Percentiles rank a stretch among this genome's conserved stretches.
Evolutionary conservation across 2,329 filamentous ascomycete species (phyloP).

Genomic region (Geosmithia flava): DNA sequence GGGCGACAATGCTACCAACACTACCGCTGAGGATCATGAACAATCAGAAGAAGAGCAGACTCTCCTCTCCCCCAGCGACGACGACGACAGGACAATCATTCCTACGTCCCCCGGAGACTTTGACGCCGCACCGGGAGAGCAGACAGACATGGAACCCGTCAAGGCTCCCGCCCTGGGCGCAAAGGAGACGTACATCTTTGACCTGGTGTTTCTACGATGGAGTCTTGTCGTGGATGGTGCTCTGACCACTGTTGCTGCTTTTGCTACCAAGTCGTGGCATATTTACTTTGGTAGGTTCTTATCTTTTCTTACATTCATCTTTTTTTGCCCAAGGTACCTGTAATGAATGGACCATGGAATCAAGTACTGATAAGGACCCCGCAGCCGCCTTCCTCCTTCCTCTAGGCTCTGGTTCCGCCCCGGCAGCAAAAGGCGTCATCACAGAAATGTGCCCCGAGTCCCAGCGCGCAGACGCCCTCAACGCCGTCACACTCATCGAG

Average conservation of each 20-base stretch:
- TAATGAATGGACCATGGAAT: not conserved
- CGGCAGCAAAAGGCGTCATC: slow-evolving; percentile 62
- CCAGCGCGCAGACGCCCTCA: slow-evolving; percentile 53
- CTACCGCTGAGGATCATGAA: not conserved
- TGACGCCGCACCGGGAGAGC: slow-evolving; percentile 23
- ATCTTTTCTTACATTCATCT: no score
- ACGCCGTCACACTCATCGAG: slow-evolving; percentile 57
- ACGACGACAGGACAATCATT: slow-evolving; percentile 8
- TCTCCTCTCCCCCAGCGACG: not conserved
- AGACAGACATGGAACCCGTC: slow-evolving; percentile 31
- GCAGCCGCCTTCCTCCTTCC: slow-evolving; percentile 50
- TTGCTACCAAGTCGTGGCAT: slow-evolving; percentile 53
- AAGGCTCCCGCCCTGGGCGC: slow-evolving; percentile 14
- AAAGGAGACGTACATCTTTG: slow-evolving; percentile 41
- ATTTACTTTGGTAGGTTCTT: slow-evolving; percentile 43
- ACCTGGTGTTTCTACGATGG: slow-evolving; percentile 54
- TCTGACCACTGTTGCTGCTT: slow-evolving; percentile 49
- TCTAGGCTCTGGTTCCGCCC: slow-evolving; percentile 55
- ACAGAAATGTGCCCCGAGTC: slow-evolving; percentile 53
- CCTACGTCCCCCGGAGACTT: slow-evolving; percentile 26
- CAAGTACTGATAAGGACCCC: not conserved
- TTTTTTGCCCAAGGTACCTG: no score
- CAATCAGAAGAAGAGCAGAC: not conserved
- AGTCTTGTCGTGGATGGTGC: slow-evolving; percentile 53
- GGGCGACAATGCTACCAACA: not conserved